Base-by-base conservation (phyloP, 208 protist species). In the Porcisia hertigi region DNA sequence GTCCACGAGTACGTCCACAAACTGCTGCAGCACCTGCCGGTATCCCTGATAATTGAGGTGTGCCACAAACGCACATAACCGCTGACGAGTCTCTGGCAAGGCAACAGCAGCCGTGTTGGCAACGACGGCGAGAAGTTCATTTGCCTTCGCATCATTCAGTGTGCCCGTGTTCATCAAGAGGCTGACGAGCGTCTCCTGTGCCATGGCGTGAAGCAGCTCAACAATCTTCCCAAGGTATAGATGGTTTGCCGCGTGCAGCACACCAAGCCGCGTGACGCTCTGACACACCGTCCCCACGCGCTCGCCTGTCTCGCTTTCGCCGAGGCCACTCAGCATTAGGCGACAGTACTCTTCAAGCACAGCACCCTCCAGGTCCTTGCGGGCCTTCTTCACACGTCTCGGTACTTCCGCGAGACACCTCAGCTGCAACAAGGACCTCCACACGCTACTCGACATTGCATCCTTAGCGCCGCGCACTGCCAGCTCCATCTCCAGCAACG, bases 131-230 rank as follows among this genome's bases (percentile, higher is more conserved):
- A 94, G 83, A 69, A 96, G 59, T 69, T 75, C 81, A 72, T 96
- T 84, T 39, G 89, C 92, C 72, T 73, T 84, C 8, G 75, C 71
- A 75, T 96, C 85, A 79, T 88, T 83, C 14, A 94, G 73, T 16
- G 69, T 60, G 30, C 80, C 83, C 53, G 73, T 66, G 62, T 73
- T 82, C 70, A 94, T 85, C 20, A 94, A 81, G 45, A 90, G 84
- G 12, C 79, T 69, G 3, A 90, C 82, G 49, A 94, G 83, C 1
- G 64, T 69, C 69, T 93, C 90, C 59, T 86, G 80, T 41, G 80
- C 81, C 18, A 59, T 73, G 12, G 75, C 54, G 77, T 89, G 92
- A 54, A 92, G 69, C n/a, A 47, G 30, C 39, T 83, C 72, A 25
- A 84, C 55, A 45, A 84, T 59, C 36, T 57, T 69, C 11, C 62